These are phyloP conservation scores for Silene uniflora DNA, from an alignment of 148 eudicot species.

Conservation along the genomic window DNA sequence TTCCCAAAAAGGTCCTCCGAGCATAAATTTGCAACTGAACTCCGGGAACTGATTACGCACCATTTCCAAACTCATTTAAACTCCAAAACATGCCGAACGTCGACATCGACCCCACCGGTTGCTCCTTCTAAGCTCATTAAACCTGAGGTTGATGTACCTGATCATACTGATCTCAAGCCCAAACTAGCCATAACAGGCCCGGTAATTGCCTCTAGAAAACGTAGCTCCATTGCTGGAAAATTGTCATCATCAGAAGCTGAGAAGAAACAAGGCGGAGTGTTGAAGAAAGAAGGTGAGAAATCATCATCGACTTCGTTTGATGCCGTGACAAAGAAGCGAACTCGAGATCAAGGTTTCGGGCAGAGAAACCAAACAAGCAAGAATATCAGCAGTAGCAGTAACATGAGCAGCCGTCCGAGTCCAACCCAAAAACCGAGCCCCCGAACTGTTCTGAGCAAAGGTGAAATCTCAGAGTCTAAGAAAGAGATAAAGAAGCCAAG, in stretches of 20 bases:
- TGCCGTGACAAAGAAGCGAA: slow-evolving; percentile 45
- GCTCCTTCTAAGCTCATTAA: slow-evolving; percentile 20
- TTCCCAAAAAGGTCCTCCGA: slow-evolving; percentile 40
- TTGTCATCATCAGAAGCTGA: slow-evolving; percentile 33
- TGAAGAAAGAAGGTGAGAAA: slow-evolving; percentile 20
- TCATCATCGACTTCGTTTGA: slow-evolving; percentile 21
- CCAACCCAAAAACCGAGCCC: slow-evolving; percentile 15
- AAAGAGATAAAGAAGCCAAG: slow-evolving; percentile 32
- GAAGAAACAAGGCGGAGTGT: slow-evolving; percentile 25
- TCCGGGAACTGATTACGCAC: slow-evolving; percentile 37
- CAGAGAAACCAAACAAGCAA: slow-evolving; percentile 36
- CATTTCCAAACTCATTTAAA: slow-evolving; percentile 14
- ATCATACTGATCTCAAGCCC: slow-evolving; percentile 31
- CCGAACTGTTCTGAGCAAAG: slow-evolving; percentile 11
- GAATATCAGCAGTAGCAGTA: slow-evolving; percentile 26
- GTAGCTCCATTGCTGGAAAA: slow-evolving; percentile 48
- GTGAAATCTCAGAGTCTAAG: slow-evolving; percentile 19
- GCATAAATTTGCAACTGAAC: slow-evolving; percentile 42
- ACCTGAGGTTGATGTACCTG: slow-evolving; percentile 31
- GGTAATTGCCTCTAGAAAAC: slow-evolving; percentile 45
- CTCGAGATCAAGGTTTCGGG: slow-evolving; percentile 35
- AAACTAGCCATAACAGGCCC: slow-evolving; percentile 31
- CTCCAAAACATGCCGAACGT: slow-evolving; percentile 11
- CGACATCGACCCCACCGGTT: slow-evolving; percentile 22
- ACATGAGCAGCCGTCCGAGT: neutral